Percentiles rank a stretch among this genome's conserved stretches.
Evolutionary conservation across 805 yeast genomes (phyloP).

Genomic region (Candida easanensis): DNA sequence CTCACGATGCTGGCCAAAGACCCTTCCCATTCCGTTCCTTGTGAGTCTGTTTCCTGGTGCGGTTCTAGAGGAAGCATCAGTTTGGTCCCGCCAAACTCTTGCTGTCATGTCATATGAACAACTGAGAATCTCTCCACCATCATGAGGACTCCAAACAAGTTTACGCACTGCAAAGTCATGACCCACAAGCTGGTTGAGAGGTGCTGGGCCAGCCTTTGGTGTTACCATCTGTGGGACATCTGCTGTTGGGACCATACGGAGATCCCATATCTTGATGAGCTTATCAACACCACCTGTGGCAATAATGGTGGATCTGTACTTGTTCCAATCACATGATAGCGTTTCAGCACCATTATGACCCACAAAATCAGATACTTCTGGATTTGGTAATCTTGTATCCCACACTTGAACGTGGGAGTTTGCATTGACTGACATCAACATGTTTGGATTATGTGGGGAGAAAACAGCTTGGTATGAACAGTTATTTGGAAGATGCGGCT

Average conservation of each 20-base stretch:
- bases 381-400: slow-evolving; percentile 73
- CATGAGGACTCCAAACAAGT: slow-evolving; percentile 88
- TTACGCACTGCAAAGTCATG: slow-evolving; percentile 87
- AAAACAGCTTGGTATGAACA: slow-evolving; percentile 80
- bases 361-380: slow-evolving; percentile 52
- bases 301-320: slow-evolving; percentile 72
- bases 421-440: slow-evolving; percentile 68
- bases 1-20: slow-evolving; percentile 73
- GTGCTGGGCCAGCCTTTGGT: slow-evolving; percentile 55
- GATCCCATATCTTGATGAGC: slow-evolving; percentile 81
- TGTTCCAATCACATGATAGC: slow-evolving; percentile 84
- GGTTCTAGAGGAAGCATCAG: slow-evolving; percentile 55
- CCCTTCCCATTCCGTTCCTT: slow-evolving; percentile 49
- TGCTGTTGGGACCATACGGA: slow-evolving; percentile 56
- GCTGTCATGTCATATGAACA: slow-evolving; percentile 93
- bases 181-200: slow-evolving; percentile 74
- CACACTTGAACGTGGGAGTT: slow-evolving; percentile 74
- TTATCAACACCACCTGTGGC: slow-evolving; percentile 95
- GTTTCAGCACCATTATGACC: slow-evolving; percentile 83
- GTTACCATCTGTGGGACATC: slow-evolving; percentile 34
- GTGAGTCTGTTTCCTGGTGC: slow-evolving; percentile 42
- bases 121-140: slow-evolving; percentile 62
- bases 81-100: slow-evolving; percentile 76
- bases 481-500: slow-evolving; percentile 34
- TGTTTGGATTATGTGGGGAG: slow-evolving; percentile 80